Evolutionary conservation across 2,329 filamentous ascomycete species (phyloP), one percentile per base, ranked within the genome.

Genomic region (Diplodia mutila): DNA sequence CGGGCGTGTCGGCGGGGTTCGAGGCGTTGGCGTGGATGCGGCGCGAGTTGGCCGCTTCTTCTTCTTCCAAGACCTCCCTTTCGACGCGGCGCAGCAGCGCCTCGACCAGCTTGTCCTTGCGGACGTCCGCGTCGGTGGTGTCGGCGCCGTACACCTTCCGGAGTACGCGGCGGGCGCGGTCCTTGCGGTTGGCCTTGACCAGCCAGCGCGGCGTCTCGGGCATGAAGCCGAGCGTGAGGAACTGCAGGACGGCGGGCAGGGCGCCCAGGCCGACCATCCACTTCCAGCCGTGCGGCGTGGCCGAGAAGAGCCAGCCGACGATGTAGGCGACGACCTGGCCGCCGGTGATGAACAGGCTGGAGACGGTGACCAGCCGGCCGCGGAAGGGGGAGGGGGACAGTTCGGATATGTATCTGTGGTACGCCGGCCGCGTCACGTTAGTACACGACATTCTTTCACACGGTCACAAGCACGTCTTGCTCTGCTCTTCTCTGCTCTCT

Each of bases 241-340:
- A 86, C 76, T 97, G 94, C 3, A 93, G 66, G 0, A 86, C 77
- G 0, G 93, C 94, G 0, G 94, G 94, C 29, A 90, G 69, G 9
- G 91, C 91, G 0, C 94, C 94, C 0, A 97, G 79, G 0, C 94
- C 94, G 0, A 97, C 93, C 87, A 97, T 94, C 89, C 91, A 96
- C 61, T 93, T 85, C 94, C 94, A 98, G 1, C 91, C 92, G 14
- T 85, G 86, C 8, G 72, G 70, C n/a, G 86, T 84, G 14, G 54
- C 57, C 18, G 86, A 84, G 55, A 97, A 90, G 0, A 84, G 78
- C 90, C 91, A 97, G 1, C 94, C 94, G 7, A 93, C 81, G 1
- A 96, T 76, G 53, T 74, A 70, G 3, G 63, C 94, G 23, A 65
- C 86, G 1, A 97, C 91, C 79, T 97, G 94, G 0, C 94, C 94